Evolutionary conservation across 306 rosid species (phyloP).

Genomic region (Dalbergia oliveri): DNA sequence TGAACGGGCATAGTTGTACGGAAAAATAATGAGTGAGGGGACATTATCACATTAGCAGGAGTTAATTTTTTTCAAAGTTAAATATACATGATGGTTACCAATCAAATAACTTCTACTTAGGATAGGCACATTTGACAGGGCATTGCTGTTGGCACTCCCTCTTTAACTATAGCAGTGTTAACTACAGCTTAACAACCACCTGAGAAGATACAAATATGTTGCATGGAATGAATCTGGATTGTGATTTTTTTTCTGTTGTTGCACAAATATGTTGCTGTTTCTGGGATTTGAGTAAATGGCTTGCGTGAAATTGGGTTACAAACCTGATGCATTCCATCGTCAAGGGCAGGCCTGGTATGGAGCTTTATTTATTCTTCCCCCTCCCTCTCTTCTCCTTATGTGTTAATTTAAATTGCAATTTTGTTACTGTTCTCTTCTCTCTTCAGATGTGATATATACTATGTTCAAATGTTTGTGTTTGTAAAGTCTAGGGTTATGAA

Average conservation of each 20-base stretch:
- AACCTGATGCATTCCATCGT: slow-evolving; percentile 91
- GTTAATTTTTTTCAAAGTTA: slow-evolving; percentile 34
- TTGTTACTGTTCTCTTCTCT: slow-evolving; percentile 35
- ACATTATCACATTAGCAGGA: not conserved
- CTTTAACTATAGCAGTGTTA: not conserved
- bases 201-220: no score
- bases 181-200: not conserved
- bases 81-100: slow-evolving; percentile 28
- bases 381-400: no score
- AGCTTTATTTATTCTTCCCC: no score
- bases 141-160: not conserved
- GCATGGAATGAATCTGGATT: no score
- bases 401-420: no score
- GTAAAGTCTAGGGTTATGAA: slow-evolving; percentile 4
- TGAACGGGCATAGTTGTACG: slow-evolving; percentile 18
- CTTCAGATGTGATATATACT: not conserved
- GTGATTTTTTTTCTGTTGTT: no score
- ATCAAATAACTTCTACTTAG: slow-evolving; percentile 1
- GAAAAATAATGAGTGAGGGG: slow-evolving; percentile 19
- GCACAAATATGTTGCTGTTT: not conserved
- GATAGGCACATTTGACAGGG: not conserved
- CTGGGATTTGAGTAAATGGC: slow-evolving; percentile 66
- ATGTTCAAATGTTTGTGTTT: slow-evolving; percentile 20
- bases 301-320: slow-evolving; percentile 94
- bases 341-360: slow-evolving; percentile 98